These are phyloP conservation scores for Populus nigra DNA, from an alignment of 345 rosid species.

Conservation along the genomic window DNA sequence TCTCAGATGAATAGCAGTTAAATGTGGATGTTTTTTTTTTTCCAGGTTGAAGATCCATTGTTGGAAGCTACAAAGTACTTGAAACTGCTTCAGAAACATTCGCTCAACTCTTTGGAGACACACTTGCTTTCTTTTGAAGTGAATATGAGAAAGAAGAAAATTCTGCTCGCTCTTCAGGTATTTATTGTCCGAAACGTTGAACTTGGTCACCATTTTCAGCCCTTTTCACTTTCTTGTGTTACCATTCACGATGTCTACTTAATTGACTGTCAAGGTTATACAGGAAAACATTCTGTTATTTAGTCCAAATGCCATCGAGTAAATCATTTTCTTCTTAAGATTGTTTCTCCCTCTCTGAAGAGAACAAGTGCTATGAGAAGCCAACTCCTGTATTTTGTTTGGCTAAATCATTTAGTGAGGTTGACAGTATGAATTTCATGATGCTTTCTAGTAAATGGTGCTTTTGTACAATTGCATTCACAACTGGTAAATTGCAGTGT, in stretches of 20 bases:
- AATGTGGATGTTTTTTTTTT: conserved; percentile 11
- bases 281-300: background rate
- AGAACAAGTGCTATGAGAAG: background rate
- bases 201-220: background rate
- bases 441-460: background rate
- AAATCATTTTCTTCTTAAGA: background rate
- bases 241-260: background rate
- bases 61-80: conserved; percentile 87
- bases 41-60: conserved; percentile 86
- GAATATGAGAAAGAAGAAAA: conserved; percentile 86
- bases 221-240: too few species aligned
- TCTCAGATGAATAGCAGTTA: conserved; percentile 11
- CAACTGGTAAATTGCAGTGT: background rate
- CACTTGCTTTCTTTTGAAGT: conserved; percentile 97
- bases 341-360: background rate
- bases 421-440: background rate
- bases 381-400: background rate
- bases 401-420: background rate
- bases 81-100: conserved; percentile 86
- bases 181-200: background rate
- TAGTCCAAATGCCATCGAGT: background rate
- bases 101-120: conserved; percentile 78
- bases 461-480: background rate
- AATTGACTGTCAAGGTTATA: background rate
- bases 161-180: conserved; percentile 95